These are phyloP conservation scores for Candolleomyces eurysporus DNA, from an alignment of 768 basidiomycete species.

Conservation along the genomic window DNA sequence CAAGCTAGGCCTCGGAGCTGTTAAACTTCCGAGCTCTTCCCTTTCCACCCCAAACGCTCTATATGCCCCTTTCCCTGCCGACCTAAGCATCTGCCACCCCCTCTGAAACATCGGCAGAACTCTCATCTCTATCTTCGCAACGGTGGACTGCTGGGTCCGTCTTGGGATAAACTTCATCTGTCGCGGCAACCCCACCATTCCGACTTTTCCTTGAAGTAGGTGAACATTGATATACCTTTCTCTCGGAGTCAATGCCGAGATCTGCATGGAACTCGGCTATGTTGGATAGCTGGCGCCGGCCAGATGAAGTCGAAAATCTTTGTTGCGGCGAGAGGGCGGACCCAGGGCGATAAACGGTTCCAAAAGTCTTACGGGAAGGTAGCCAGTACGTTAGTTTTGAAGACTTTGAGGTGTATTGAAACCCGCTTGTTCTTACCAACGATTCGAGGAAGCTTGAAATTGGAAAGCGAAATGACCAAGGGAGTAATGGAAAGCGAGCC, in stretches of 20 bases:
- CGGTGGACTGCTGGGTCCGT: slow-evolving; percentile 97
- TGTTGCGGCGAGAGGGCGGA: slow-evolving; percentile 92
- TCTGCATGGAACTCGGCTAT: slow-evolving; percentile 73
- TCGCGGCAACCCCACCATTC: slow-evolving; percentile 96
- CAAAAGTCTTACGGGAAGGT: no score
- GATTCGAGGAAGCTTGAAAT: slow-evolving; percentile 84
- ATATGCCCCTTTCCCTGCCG: slow-evolving; percentile 5
- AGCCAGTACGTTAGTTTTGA: slow-evolving; percentile 92
- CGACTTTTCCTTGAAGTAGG: slow-evolving; percentile 96
- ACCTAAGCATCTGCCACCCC: slow-evolving; percentile 17
- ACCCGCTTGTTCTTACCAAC: slow-evolving; percentile 81
- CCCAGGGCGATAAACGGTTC: no score
- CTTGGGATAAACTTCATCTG: slow-evolving; percentile 76
- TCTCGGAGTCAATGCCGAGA: slow-evolving; percentile 59
- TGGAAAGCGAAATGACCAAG: slow-evolving; percentile 89
- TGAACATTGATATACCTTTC: slow-evolving; percentile 94
- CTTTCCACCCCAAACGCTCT: slow-evolving; percentile 10
- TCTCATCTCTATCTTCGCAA: slow-evolving; percentile 94
- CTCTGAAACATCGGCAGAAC: no score
- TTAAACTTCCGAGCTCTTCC: background rate
- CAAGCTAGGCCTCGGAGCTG: no score
- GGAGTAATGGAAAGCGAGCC: slow-evolving; percentile 69
- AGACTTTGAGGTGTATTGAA: slow-evolving; percentile 84
- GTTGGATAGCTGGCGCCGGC: slow-evolving; percentile 73
- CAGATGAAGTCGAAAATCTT: slow-evolving; percentile 94